These are phyloP conservation scores for Russula brevipes DNA, from an alignment of 768 basidiomycete species.

Conservation along the genomic window DNA sequence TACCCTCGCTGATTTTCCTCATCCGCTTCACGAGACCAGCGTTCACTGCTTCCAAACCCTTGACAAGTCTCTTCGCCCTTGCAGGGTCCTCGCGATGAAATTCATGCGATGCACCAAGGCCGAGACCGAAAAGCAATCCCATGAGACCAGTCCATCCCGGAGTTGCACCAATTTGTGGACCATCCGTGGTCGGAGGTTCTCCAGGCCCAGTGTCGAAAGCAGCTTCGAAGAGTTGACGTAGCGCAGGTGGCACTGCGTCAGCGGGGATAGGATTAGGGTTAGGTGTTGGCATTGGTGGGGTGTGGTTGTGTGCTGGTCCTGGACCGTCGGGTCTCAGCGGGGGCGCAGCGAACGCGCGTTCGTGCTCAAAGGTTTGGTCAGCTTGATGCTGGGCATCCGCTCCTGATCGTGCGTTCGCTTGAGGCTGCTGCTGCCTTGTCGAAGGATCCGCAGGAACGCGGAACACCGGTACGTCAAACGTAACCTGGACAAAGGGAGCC, in stretches of 20 bases:
- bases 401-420: not conserved
- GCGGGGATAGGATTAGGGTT: not conserved
- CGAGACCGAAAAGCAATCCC: conserved; percentile 19
- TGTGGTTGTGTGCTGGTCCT: not conserved
- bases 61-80: conserved; percentile 57
- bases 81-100: conserved; percentile 57
- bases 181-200: not conserved
- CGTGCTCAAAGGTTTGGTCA: not conserved
- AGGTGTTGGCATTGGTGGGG: conserved; percentile 6
- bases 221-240: conserved; percentile 15
- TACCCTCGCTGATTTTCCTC: conserved; percentile 45
- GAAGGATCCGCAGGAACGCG: conserved; percentile 10
- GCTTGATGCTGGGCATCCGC: not conserved
- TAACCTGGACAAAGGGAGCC: conserved; percentile 15
- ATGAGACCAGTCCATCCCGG: conserved; percentile 16
- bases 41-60: conserved; percentile 62
- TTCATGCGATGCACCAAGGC: conserved; percentile 24
- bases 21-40: conserved; percentile 60
- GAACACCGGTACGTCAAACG: conserved; percentile 17
- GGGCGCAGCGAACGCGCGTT: not conserved
- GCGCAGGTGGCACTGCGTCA: conserved; percentile 2
- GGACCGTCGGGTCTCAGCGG: not conserved
- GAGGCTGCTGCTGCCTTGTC: conserved; percentile 6
- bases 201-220: not conserved
- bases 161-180: conserved; percentile 13